Evolutionary conservation across 2,329 filamentous ascomycete genomes (phyloP), one percentile per base, ranked within the genome.

Genomic region (Arthrocladium fulminans): DNA sequence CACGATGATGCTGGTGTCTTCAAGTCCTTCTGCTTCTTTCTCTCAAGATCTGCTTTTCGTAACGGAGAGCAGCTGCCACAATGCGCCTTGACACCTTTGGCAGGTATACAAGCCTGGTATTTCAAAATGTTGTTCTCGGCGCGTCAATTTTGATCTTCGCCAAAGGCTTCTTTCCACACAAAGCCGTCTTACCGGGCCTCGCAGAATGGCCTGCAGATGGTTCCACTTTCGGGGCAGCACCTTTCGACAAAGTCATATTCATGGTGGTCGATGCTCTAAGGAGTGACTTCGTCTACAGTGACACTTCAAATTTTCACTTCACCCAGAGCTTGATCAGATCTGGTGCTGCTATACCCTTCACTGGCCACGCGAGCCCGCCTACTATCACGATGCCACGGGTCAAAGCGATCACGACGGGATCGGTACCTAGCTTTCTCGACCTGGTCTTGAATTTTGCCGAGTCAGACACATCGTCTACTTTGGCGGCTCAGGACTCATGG

Each of bases 341-440:
- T 66, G 90, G 90, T 51, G 76, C 77, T 50, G 94, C 92, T 5
- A 73, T 97, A 30, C 92, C 92, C 2, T 98, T 94, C 64, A 98
- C 92, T 25, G 90, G 90, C 27, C 85, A 95, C 75, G 92, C 92
- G 15, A 85, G 87, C n/a, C 88, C 94, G 45, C 92, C 92, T 1
- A 98, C 92, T 6, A 90, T 98, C 53, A 98, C 92, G 15, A 97
- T 98, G 92, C 92, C 92, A 35, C 83, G 90, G 53, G 82, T 98
- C 60, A 98, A 98, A 70, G 88, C 92, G 42, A 88, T 98, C 54
- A 98, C 92, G 1, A 97, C 92, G 1, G 92, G 92, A 52, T 96
- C 90, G 1, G 92, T 95, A n/a, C 92, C 92, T 2, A 97, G 90
- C 2, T 98, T 98, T 65, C 79, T 97, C 51, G 92, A 98, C 65